Conservation (phyloP, 108 stramenopile species). For the Heterococcus sp. region DNA sequence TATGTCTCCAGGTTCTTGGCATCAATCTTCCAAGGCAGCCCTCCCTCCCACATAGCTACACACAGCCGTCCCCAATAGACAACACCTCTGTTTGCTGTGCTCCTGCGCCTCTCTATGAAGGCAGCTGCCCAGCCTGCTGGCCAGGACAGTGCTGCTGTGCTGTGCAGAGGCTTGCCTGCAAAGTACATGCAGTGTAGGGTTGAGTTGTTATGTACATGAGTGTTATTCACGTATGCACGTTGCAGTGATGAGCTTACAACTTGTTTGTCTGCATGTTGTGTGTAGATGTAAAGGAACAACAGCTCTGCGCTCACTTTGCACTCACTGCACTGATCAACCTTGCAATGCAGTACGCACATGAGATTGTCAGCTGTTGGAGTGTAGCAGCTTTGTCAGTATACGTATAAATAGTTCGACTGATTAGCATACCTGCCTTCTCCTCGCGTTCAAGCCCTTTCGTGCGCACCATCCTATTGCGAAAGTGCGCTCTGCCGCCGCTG, state of each 20-base stretch:
- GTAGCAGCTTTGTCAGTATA: not conserved
- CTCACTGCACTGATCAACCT: too few relatives aligned
- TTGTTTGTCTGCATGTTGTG: too few relatives aligned
- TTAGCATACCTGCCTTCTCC: not conserved
- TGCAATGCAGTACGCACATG: too few relatives aligned
- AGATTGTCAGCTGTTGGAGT: not conserved
- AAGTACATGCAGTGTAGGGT: too few relatives aligned
- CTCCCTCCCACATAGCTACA: not conserved
- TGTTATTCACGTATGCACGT: too few relatives aligned
- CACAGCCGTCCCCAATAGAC: not conserved
- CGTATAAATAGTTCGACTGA: too few relatives aligned
- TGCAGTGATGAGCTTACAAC: too few relatives aligned
- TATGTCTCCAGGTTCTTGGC: not conserved
- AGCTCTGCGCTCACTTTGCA: too few relatives aligned
- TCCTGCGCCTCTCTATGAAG: not conserved
- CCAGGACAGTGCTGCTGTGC: too few relatives aligned
- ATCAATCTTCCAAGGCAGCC: not conserved
- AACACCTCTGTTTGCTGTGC: not conserved
- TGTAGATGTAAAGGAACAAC: too few relatives aligned
- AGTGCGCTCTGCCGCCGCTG: slow-evolving; percentile 39
- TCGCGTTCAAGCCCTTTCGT: not conserved
- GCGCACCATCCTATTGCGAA: slow-evolving; percentile 44
- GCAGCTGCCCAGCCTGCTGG: not conserved
- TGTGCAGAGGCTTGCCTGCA: too few relatives aligned
- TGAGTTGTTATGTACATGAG: too few relatives aligned